These are phyloP conservation scores for Tylopilus orsonianus DNA, from an alignment of 1,284 basidiomycete species.

Conservation along the genomic window DNA sequence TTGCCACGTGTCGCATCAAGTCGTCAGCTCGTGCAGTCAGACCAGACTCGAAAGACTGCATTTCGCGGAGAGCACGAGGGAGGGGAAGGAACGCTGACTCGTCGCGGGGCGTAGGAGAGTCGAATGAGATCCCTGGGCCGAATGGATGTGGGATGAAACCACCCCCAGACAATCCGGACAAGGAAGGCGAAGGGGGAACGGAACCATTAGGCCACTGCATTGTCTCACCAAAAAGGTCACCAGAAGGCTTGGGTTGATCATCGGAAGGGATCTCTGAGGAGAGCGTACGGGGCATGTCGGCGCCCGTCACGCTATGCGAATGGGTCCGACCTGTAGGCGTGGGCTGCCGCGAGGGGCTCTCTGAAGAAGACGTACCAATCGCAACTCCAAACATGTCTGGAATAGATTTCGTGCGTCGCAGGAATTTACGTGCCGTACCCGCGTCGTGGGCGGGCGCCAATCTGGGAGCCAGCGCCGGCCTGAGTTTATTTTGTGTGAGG, in stretches of 20 bases:
- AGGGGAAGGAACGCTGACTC: conserved; percentile 38
- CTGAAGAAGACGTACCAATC: conserved; percentile 23
- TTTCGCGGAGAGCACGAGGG: conserved; percentile 61
- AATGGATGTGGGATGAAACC: conserved; percentile 55
- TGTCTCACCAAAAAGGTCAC: conserved; percentile 64
- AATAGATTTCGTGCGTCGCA: conserved; percentile 69
- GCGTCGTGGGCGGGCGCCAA: conserved; percentile 18
- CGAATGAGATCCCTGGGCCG: conserved; percentile 60
- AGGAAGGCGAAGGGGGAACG: conserved; percentile 39
- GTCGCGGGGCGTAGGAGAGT: conserved; percentile 51
- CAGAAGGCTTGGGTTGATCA: conserved; percentile 24
- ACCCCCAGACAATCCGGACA: conserved; percentile 24
- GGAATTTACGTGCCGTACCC: conserved; percentile 30
- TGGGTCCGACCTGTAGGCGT: conserved; percentile 56
- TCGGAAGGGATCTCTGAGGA: conserved; percentile 13
- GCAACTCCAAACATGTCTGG: conserved; percentile 51
- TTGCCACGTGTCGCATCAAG: conserved; percentile 22
- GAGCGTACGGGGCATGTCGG: conserved; percentile 52
- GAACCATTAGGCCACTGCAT: conserved; percentile 56
- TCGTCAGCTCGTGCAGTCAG: conserved; percentile 61
- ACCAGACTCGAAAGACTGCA: conserved; percentile 80
- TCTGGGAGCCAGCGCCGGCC: conserved; percentile 29
- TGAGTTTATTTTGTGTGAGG: conserved; percentile 53
- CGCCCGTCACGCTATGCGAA: conserved; percentile 75
- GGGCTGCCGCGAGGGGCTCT: conserved; percentile 27